These are phyloP conservation scores for Mortierella sp. DNA, from an alignment of 371 early-diverging fungal species.

Conservation along the genomic window DNA sequence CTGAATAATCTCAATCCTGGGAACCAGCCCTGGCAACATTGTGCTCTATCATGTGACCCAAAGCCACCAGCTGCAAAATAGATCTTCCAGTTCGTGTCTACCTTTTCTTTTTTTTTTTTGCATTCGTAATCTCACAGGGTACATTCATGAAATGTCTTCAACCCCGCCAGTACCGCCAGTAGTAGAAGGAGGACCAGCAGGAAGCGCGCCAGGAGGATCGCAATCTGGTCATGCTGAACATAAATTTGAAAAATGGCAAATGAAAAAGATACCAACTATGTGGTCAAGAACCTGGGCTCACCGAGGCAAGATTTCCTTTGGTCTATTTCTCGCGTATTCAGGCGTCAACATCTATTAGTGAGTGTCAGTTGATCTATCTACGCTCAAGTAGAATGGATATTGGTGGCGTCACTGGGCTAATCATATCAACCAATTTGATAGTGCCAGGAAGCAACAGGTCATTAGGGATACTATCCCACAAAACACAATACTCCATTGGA, in stretches of 20 bases:
- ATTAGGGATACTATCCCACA: slow-evolving; percentile 51
- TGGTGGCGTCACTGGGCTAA: not conserved
- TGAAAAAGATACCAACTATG: not conserved
- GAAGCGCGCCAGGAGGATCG: not conserved
- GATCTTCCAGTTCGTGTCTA: not conserved
- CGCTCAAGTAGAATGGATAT: not conserved
- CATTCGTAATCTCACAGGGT: not conserved
- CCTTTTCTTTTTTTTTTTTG: not conserved
- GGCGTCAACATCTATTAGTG: slow-evolving; percentile 38
- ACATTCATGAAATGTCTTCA: slow-evolving; percentile 19
- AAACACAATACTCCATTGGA: slow-evolving; percentile 56
- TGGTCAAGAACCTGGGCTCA: slow-evolving; percentile 29
- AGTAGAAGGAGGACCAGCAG: not conserved
- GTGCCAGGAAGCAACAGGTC: slow-evolving; percentile 44
- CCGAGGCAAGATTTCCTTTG: slow-evolving; percentile 51
- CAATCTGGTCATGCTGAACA: not conserved
- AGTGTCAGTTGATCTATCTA: not conserved
- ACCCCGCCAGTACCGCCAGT: slow-evolving; percentile 9
- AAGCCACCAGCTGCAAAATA: not conserved
- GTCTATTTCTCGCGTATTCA: slow-evolving; percentile 44
- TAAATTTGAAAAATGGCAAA: not conserved
- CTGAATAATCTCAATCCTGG: not conserved
- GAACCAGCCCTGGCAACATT: not conserved
- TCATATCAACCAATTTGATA: slow-evolving; percentile 2
- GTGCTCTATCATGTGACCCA: not conserved